Conservation (phyloP, 805 yeast species). For the Candida sakaeoensis region DNA sequence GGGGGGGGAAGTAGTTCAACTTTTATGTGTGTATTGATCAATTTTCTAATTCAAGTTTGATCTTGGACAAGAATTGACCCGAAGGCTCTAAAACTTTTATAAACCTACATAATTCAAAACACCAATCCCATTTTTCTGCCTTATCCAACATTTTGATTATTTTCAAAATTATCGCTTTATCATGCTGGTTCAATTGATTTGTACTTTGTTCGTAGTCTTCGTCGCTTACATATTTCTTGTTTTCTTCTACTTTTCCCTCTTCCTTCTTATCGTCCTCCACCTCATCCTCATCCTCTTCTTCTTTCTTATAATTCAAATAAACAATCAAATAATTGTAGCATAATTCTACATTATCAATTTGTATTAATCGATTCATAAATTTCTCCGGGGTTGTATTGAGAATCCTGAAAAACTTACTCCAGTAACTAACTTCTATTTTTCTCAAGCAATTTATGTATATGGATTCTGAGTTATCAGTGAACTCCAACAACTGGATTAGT, state of each 20-base stretch:
- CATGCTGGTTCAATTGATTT: conserved; percentile 24
- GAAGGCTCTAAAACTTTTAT: conserved; percentile 48
- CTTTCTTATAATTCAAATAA: conserved; percentile 48
- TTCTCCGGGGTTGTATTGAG: conserved; percentile 42
- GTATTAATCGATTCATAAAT: conserved; percentile 40
- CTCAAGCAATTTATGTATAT: conserved; percentile 55
- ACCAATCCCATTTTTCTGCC: conserved; percentile 46
- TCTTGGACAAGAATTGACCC: conserved; percentile 24
- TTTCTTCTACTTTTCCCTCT: too few relatives aligned
- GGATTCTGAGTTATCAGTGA: conserved; percentile 17
- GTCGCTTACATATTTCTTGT: too few relatives aligned
- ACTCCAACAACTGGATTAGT: conserved; percentile 21
- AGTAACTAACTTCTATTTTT: conserved; percentile 53
- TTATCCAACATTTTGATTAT: conserved; percentile 41
- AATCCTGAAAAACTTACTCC: conserved; percentile 46
- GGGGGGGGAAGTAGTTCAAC: too few relatives aligned
- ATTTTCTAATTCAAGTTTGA: conserved; percentile 8
- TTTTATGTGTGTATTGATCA: neutral
- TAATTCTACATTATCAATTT: conserved; percentile 39
- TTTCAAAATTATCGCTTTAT: conserved; percentile 38
- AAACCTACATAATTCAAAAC: conserved; percentile 53
- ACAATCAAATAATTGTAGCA: conserved; percentile 52
- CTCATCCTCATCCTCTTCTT: conserved; percentile 24
- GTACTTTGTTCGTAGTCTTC: neutral
- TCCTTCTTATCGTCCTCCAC: conserved; percentile 13